These are phyloP conservation scores for Tephrocybe sp. DNA, from an alignment of 768 basidiomycete species.

Conservation along the genomic window DNA sequence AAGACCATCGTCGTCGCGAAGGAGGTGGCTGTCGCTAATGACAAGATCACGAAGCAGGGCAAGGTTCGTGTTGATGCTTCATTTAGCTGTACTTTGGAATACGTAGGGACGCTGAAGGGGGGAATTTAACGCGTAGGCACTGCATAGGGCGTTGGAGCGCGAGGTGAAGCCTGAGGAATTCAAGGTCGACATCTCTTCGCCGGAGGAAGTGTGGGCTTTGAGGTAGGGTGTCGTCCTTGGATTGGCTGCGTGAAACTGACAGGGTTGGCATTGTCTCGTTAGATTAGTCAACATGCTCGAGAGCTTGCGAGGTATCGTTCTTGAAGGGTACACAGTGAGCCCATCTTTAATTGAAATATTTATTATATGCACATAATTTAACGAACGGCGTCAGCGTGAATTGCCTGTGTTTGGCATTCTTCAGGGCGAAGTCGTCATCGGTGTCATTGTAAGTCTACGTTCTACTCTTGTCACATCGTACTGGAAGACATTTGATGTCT, in stretches of 20 bases:
- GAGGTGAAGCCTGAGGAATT: constrained; percentile 65
- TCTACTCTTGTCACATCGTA: neutral
- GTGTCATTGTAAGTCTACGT: constrained; percentile 63
- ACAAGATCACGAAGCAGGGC: constrained; percentile 53
- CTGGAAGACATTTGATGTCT: neutral
- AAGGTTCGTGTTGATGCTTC: constrained; percentile 36
- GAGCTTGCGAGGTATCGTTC: constrained; percentile 53
- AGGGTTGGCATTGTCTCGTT: neutral
- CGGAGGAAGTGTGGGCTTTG: constrained; percentile 80
- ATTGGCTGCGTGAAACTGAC: too few relatives aligned
- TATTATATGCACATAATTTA: neutral
- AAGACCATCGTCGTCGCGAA: constrained; percentile 58
- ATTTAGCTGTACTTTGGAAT: too few relatives aligned
- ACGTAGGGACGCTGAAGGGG: neutral
- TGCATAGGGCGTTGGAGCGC: constrained; percentile 77
- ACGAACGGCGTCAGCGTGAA: constrained; percentile 56
- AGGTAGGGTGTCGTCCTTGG: constrained; percentile 42
- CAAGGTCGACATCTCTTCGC: constrained; percentile 44
- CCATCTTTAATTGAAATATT: neutral
- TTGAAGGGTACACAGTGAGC: constrained; percentile 52
- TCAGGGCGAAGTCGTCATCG: constrained; percentile 62
- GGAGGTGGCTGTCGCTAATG: constrained; percentile 52
- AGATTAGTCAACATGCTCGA: constrained; percentile 77
- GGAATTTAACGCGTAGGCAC: constrained; percentile 39
- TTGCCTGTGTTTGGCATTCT: constrained; percentile 82